Percentiles rank a stretch among this genome's conserved stretches.
These are phyloP conservation scores for Monosporascus sp. DNA, from an alignment of 2,329 filamentous ascomycete genomes.

Conservation along the genomic window DNA sequence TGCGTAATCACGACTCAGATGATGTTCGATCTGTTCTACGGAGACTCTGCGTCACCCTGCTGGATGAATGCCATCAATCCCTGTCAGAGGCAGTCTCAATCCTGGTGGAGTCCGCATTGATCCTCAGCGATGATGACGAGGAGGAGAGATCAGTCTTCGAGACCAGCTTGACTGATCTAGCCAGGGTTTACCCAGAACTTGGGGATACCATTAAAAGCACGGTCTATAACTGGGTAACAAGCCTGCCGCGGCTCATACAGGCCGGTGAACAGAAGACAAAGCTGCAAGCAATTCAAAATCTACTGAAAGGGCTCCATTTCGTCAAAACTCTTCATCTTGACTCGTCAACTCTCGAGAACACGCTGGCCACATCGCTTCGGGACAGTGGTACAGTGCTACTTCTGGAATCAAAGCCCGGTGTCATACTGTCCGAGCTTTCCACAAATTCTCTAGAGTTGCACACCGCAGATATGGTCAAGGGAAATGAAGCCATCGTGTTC, in stretches of 20 bases:
- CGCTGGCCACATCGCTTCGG: constrained; percentile 62
- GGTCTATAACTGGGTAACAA: constrained; percentile 75
- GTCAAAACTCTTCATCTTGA: constrained; percentile 59
- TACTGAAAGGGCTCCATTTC: constrained; percentile 68
- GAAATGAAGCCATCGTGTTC: constrained; percentile 37
- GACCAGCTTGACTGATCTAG: constrained; percentile 55
- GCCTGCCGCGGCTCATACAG: constrained; percentile 78
- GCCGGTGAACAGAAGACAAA: constrained; percentile 76
- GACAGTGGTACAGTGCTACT: constrained; percentile 60
- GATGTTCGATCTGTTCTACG: constrained; percentile 66
- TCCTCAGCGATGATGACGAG: constrained; percentile 52
- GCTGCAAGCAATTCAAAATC: constrained; percentile 64
- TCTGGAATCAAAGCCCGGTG: constrained; percentile 25
- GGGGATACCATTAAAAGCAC: constrained; percentile 62
- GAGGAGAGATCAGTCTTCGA: constrained; percentile 35
- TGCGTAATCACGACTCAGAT: constrained; percentile 64
- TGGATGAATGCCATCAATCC: constrained; percentile 74
- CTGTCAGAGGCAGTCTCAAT: constrained; percentile 64
- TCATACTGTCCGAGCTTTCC: constrained; percentile 28
- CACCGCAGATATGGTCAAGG: constrained; percentile 22
- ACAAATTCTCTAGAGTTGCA: constrained; percentile 23
- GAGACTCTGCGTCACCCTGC: constrained; percentile 64
- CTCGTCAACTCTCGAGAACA: constrained; percentile 61
- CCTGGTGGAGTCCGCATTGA: constrained; percentile 75
- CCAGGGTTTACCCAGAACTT: constrained; percentile 57